Conservation (phyloP, 441 rosid species). For the Corymbia citriodora region DNA sequence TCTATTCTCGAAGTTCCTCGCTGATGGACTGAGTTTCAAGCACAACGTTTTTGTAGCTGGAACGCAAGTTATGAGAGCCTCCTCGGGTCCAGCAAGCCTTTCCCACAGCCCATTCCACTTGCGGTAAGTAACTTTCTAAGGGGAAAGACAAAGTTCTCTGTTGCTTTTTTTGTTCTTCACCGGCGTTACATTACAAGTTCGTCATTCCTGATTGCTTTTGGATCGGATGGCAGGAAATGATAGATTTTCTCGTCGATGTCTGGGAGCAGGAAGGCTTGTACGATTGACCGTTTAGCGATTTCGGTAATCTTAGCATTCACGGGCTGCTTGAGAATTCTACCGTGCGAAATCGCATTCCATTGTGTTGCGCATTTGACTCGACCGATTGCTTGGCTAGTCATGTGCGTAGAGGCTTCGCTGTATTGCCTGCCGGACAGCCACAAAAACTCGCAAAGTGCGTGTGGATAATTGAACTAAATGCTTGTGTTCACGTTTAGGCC, state of each 20-base stretch:
- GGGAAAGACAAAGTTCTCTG: not conserved
- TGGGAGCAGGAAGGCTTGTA: constrained; percentile 87
- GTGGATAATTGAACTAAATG: not conserved
- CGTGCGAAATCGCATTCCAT: not conserved
- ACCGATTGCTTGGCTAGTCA: not conserved
- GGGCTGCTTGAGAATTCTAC: not conserved
- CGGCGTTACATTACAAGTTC: not conserved
- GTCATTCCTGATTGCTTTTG: not conserved
- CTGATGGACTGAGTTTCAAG: not conserved
- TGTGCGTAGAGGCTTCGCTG: not conserved
- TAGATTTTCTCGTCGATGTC: constrained; percentile 63
- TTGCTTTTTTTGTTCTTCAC: not conserved
- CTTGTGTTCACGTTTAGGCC: not conserved
- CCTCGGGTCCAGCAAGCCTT: constrained; percentile 50
- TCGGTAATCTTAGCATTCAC: not conserved
- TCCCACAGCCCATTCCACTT: constrained; percentile 49
- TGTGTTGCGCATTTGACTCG: not conserved
- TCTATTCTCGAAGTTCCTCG: not conserved
- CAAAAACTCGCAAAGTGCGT: not conserved
- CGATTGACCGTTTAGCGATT: constrained; percentile 18
- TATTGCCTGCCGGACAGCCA: not conserved
- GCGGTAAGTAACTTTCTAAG: constrained; percentile 39
- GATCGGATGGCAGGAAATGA: constrained; percentile 37
- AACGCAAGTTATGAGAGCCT: constrained; percentile 58
- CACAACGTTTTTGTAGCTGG: constrained; percentile 36